Conservation (phyloP, 2,329 filamentous ascomycete genomes). For the Mycosphaerella arachidis region DNA sequence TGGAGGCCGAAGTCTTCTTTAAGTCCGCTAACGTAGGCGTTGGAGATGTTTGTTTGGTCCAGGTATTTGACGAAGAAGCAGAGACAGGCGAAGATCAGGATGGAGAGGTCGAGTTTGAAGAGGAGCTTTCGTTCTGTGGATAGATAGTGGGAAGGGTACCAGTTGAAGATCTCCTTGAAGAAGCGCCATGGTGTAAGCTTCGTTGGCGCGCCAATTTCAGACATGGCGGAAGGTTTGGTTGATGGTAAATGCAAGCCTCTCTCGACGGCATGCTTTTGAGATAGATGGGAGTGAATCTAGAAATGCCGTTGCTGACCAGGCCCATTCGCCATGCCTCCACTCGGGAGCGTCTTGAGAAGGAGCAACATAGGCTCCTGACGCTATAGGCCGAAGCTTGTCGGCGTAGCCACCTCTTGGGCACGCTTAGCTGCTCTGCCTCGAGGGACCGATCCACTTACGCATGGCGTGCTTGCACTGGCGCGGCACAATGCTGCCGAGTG, state of each 20-base stretch:
- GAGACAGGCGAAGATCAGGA: constrained; percentile 14
- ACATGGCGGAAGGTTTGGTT: not conserved
- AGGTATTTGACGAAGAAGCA: constrained; percentile 13
- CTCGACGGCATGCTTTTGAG: not conserved
- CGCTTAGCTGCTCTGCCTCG: too few species aligned
- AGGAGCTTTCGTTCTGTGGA: constrained; percentile 11
- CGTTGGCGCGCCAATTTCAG: not conserved
- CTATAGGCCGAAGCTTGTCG: not conserved
- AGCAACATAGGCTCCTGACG: not conserved
- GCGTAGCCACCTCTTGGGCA: not conserved
- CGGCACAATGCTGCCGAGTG: not conserved
- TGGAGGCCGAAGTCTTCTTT: constrained; percentile 36
- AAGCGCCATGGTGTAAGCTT: not conserved
- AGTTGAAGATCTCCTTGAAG: constrained; percentile 12
- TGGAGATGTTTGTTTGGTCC: constrained; percentile 40
- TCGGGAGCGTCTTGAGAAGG: not conserved
- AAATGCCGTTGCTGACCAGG: not conserved
- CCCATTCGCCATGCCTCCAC: not conserved
- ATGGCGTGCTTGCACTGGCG: not conserved
- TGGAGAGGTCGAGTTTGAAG: constrained; percentile 18
- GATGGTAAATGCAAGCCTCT: not conserved
- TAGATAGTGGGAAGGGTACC: constrained; percentile 9
- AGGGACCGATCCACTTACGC: not conserved
- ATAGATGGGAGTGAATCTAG: not conserved
- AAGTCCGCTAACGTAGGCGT: constrained; percentile 43